Evolutionary conservation across 2,329 filamentous ascomycete genomes (phyloP).

Genomic region (Neonectria punicea): DNA sequence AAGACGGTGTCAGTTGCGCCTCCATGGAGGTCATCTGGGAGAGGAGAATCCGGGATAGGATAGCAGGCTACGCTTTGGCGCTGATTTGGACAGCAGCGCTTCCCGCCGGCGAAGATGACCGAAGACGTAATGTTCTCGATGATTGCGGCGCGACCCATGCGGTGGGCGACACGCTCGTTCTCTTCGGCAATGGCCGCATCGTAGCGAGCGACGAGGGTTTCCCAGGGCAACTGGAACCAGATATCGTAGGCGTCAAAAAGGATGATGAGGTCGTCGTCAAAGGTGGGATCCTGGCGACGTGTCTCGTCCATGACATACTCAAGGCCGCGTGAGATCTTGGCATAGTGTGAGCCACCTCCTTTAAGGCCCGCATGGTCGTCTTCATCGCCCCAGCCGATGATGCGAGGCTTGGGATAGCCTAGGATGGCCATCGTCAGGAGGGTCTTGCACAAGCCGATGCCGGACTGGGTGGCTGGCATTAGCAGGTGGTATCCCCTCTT

Average conservation of each 20-base stretch:
- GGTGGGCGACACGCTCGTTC: slow-evolving; percentile 34
- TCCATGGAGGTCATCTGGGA: slow-evolving; percentile 37
- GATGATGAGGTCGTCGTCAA: slow-evolving; percentile 44
- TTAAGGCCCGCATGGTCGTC: slow-evolving; percentile 27
- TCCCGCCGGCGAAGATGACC: slow-evolving; percentile 43
- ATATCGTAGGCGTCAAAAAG: slow-evolving; percentile 48
- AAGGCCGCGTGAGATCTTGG: slow-evolving; percentile 43
- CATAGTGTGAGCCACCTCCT: slow-evolving; percentile 44
- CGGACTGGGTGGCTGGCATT: slow-evolving; percentile 40
- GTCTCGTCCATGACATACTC: slow-evolving; percentile 41
- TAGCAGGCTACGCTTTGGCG: slow-evolving; percentile 41
- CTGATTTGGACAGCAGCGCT: slow-evolving; percentile 42
- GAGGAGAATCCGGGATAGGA: slow-evolving; percentile 42
- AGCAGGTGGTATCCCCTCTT: slow-evolving; percentile 39
- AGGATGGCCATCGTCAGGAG: slow-evolving; percentile 43
- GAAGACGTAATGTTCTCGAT: slow-evolving; percentile 35
- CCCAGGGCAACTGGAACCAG: slow-evolving; percentile 48
- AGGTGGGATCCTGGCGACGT: slow-evolving; percentile 30
- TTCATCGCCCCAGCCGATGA: slow-evolving; percentile 43
- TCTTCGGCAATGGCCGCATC: slow-evolving; percentile 37
- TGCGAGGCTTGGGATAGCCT: slow-evolving; percentile 43
- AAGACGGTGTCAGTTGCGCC: slow-evolving; percentile 38
- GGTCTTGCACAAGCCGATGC: slow-evolving; percentile 46
- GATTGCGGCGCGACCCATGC: slow-evolving; percentile 39
- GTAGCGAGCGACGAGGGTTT: slow-evolving; percentile 42